These are phyloP conservation scores for Pulveroboletus ravenelii DNA, from an alignment of 768 basidiomycete species.

Conservation along the genomic window DNA sequence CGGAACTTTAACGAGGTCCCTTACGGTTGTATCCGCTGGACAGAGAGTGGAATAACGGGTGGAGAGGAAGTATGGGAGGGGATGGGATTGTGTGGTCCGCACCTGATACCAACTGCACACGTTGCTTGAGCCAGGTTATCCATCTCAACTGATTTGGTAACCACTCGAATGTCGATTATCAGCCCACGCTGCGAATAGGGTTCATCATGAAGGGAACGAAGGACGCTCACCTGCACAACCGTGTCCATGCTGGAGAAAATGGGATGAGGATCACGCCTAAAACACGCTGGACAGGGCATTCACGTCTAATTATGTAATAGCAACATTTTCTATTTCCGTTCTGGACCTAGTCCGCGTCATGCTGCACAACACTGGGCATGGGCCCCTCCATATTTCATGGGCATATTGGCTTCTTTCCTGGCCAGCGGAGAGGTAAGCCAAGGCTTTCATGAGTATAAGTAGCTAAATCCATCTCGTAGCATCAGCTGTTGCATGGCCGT, in stretches of 20 bases:
- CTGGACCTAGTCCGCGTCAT: too few relatives aligned
- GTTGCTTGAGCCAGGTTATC: neutral
- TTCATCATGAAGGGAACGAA: neutral
- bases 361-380: too few relatives aligned
- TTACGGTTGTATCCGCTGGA: neutral
- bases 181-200: neutral
- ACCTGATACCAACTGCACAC: neutral
- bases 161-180: neutral
- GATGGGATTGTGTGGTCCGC: neutral
- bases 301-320: too few relatives aligned
- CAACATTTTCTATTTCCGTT: too few relatives aligned
- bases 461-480: neutral
- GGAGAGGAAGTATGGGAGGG: neutral
- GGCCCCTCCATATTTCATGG: neutral
- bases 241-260: too few relatives aligned
- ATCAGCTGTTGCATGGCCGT: neutral
- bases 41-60: too few relatives aligned
- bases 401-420: too few relatives aligned
- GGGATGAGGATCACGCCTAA: too few relatives aligned
- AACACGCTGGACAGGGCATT: too few relatives aligned
- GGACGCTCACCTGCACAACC: neutral
- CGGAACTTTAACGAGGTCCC: neutral
- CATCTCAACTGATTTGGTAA: neutral
- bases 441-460: neutral
- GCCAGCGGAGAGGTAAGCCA: neutral